Evolutionary conservation across 306 rosid species (phyloP).

Genomic region (Arachis stenosperma): DNA sequence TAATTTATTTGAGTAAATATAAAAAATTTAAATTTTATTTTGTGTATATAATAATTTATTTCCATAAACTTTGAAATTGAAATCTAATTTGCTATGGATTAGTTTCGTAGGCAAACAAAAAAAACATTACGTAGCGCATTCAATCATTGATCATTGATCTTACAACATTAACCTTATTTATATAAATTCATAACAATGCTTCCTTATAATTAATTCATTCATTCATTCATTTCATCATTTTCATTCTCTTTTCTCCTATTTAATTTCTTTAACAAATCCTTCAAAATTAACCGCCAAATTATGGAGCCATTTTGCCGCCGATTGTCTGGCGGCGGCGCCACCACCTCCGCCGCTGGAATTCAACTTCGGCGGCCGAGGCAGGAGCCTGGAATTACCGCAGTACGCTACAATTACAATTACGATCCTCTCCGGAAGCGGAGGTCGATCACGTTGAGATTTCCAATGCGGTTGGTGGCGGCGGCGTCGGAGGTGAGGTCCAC

Average conservation of each 20-base stretch:
- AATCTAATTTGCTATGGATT: too few species aligned
- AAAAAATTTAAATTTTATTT: too few species aligned
- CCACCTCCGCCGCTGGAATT: neutral
- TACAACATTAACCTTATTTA: neutral
- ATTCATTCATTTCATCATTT: neutral
- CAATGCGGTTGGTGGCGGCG: conserved; percentile 44
- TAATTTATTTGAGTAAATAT: too few species aligned
- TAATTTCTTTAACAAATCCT: neutral
- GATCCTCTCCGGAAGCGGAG: neutral
- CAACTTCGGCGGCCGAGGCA: conserved; percentile 30
- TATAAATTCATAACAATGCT: too few species aligned
- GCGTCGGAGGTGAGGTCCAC: conserved; percentile 35
- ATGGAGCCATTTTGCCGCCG: conserved; percentile 54
- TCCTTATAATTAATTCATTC: neutral
- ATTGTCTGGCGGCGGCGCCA: conserved; percentile 42
- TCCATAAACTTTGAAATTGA: too few species aligned
- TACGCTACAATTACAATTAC: conserved; percentile 24
- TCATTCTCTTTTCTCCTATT: neutral
- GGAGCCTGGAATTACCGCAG: neutral
- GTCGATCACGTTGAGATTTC: conserved; percentile 33
- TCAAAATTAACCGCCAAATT: neutral
- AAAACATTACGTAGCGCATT: too few species aligned
- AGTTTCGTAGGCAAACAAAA: too few species aligned
- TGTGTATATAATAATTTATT: too few species aligned
- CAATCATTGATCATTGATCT: too few species aligned